Conservation (phyloP, 2,329 filamentous ascomycete genomes). For the Arthrocladium fulminans region DNA sequence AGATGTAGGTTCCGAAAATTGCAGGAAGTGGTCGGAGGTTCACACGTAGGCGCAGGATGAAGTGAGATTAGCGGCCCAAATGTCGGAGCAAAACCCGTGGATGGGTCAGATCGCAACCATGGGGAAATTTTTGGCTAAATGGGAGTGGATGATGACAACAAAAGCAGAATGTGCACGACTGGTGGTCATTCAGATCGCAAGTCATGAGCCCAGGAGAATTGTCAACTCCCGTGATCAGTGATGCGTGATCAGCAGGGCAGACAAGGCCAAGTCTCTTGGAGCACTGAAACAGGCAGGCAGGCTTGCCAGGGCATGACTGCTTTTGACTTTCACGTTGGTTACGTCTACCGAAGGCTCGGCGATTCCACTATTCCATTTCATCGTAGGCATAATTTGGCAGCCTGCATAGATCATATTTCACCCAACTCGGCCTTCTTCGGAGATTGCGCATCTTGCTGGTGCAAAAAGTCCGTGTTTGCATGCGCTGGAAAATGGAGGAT, state of each 20-base stretch:
- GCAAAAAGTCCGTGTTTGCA: too few relatives aligned
- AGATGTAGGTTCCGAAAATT: not conserved
- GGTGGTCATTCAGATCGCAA: constrained; percentile 2
- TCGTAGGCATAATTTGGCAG: too few relatives aligned
- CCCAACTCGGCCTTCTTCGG: too few relatives aligned
- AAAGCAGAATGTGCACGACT: not conserved
- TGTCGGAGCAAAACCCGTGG: constrained; percentile 1
- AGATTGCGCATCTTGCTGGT: too few relatives aligned
- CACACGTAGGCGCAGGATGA: not conserved
- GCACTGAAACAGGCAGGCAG: not conserved
- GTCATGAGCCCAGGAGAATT: constrained; percentile 5
- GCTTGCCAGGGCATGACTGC: not conserved
- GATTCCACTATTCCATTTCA: too few relatives aligned
- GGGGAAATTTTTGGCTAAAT: not conserved
- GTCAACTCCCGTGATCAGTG: not conserved
- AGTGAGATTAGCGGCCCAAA: not conserved
- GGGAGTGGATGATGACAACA: constrained; percentile 6
- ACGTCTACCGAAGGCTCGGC: too few relatives aligned
- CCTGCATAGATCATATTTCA: too few relatives aligned
- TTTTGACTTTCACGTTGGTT: too few relatives aligned
- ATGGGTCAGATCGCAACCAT: constrained; percentile 4
- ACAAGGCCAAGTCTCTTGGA: not conserved
- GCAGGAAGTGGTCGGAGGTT: not conserved
- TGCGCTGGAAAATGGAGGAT: too few relatives aligned
- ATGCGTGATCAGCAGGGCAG: not conserved